Evolutionary conservation across 495 filamentous ascomycete genomes (phyloP), one percentile per base, ranked within the genome.

Genomic region (Xylaria cubensis): DNA sequence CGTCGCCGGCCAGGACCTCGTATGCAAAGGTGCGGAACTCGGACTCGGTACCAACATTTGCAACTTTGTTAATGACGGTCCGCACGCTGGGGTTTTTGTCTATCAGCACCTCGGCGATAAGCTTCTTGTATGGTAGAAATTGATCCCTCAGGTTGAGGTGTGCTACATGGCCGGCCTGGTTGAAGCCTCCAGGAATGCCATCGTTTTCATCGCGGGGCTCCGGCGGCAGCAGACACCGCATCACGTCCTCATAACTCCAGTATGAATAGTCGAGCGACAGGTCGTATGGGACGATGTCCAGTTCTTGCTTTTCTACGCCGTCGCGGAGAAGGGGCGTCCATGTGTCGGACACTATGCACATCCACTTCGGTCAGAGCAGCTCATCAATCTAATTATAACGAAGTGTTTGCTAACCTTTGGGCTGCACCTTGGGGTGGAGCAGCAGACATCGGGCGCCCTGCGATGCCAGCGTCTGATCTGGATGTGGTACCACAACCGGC

Each of bases 51-150:
- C 95, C 97, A 9, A 98, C 94, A 75, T 92, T 89, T 82, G 97
- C 92, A 63, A 91, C 88, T 77, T 99, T 99, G 85, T 98, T 97
- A 84, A 99, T 97, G 72, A 99, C 94, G 3, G 97, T 98, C 44
- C 85, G 85, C 72, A 97, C 87, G 26, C 78, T 64, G 3, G 83
- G 83, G 80, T 95, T 97, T 82, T 99, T 99, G 84, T 98, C 95
- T 58, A 92, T 82, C 19, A 98, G 80, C 21, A 98, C 89, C 74
- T 93, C 80, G 4, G 93, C 96, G 56, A 98, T 93, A 0, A 98
- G 75, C 69, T 91, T 77, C 79, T 94, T 96, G 81, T 97, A 97
- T 3, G 92, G 93, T 3, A 92, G 82, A 75, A 91, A 97, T 68
- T 87, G 84, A 15, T 92, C 88, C 26, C 93, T 90, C 29, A 99